phyloP scores from a whole-genome alignment of 1,284 basidiomycete species.

The Ustilago sp. region DNA sequence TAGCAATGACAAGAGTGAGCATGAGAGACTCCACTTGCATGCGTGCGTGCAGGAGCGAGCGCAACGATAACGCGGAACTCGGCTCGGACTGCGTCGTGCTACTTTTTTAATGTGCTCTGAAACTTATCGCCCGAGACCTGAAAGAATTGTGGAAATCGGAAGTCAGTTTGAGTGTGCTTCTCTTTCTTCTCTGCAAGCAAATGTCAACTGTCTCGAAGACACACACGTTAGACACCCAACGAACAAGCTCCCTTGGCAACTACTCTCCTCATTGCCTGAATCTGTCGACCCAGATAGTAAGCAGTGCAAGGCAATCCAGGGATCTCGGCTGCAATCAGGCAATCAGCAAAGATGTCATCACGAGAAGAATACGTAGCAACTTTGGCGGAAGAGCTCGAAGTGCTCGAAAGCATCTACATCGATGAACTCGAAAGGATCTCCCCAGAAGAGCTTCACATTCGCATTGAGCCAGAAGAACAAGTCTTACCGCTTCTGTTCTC shows the following conservation, averaged over 20 bases:
- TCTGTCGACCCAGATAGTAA: too few relatives aligned
- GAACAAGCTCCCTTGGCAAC: too few relatives aligned
- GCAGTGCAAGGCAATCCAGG: not conserved
- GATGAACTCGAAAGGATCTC: slow-evolving; percentile 92
- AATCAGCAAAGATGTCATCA: slow-evolving; percentile 44
- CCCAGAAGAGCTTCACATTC: slow-evolving; percentile 83
- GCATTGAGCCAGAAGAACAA: slow-evolving; percentile 86
- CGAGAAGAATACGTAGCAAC: slow-evolving; percentile 71
- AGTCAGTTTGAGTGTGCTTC: slow-evolving; percentile 7
- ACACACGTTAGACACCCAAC: too few relatives aligned
- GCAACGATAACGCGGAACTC: slow-evolving; percentile 21
- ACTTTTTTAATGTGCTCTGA: not conserved
- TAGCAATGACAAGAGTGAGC: not conserved
- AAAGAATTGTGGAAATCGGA: slow-evolving; percentile 34
- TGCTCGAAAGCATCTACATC: slow-evolving; percentile 94
- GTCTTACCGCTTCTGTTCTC: slow-evolving; percentile 72
- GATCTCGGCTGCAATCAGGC: not conserved
- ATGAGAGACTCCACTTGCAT: slow-evolving; percentile 23
- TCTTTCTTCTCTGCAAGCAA: slow-evolving; percentile 14
- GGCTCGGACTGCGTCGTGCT: not conserved
- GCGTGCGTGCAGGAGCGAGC: slow-evolving; percentile 22
- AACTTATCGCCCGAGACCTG: slow-evolving; percentile 24
- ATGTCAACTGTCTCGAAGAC: not conserved
- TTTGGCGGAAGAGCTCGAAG: slow-evolving; percentile 86
- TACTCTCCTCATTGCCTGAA: too few relatives aligned